Evolutionary conservation across 164 flowering plant species (phyloP), one percentile per base, ranked within the genome.

Genomic region (Cinnamomum chago): DNA sequence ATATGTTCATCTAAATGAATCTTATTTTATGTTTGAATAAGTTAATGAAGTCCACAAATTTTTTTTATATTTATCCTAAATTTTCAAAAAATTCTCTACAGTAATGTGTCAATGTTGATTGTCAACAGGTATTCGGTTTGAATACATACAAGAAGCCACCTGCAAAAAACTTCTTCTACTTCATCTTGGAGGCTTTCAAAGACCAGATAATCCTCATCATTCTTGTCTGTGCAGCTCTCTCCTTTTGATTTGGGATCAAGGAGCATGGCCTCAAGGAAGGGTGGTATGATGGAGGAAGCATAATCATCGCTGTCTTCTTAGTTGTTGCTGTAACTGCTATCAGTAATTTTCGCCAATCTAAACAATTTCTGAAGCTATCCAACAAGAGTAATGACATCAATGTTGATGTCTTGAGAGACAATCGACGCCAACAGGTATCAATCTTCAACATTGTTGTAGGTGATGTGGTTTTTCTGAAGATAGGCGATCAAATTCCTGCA

Each of bases 401-500:
- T 3, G 74, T 86, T 5, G 82, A 85, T 22, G 88, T 85, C 15
- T 67, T 85, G 18, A 71, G 91, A 70, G 72, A 71, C 3, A 88
- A 88, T 0, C 70, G 83, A 50, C 70, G 80, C n/a, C 78, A 67
- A 17, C 50, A 65, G 0, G 65, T 86, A 6, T 82, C 89, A 12
- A 80, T 85, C 55, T 86, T 78, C 20, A 82, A 82, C 0, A 18
- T 84, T 10, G 89, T 88, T 0, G 91, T 85, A 4, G 91, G 91
- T 3, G 91, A 88, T 18, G 58, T 86, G 0, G 85, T 84, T 11
- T 80, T 60, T 62, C 40, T 86, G 67, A 84, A 79, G 24, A 81
- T 79, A n/a, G 91, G 91, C 0, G 87, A 86, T 74, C 89, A 85
- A 69, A 75, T 88, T 70, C 91, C 89, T 0, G 89, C 87, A 3